Evolutionary conservation across 371 early-diverging fungal genomes (phyloP).

Genomic region (Thermomucor indicae-seudaticae): DNA sequence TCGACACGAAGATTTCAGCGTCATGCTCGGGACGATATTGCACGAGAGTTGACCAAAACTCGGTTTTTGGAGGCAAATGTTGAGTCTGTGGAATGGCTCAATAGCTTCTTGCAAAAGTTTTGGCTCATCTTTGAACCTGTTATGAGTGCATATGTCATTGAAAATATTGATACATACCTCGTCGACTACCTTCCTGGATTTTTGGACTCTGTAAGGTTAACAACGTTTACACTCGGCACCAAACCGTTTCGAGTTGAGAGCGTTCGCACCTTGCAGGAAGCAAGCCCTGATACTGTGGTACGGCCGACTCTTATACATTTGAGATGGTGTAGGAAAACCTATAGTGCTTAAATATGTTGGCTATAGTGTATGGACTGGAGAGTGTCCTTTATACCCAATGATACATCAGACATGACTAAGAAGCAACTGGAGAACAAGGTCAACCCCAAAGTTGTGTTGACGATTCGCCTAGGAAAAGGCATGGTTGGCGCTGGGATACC

Average conservation of each 20-base stretch:
- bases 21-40: constrained; percentile 68
- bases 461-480: constrained; percentile 86
- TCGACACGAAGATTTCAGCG: constrained; percentile 62
- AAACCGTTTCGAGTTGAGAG: constrained; percentile 91
- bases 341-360: background rate
- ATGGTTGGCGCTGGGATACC: constrained; percentile 91
- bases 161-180: constrained; percentile 71
- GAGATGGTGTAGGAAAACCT: background rate
- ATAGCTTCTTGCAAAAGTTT: constrained; percentile 82
- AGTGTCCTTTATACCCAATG: constrained; percentile 81
- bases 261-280: constrained; percentile 72
- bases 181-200: constrained; percentile 83
- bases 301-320: constrained; percentile 1
- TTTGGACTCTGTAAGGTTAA: constrained; percentile 86
- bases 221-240: constrained; percentile 96
- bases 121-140: constrained; percentile 97
- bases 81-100: constrained; percentile 98
- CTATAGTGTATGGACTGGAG: constrained; percentile 88
- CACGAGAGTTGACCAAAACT: constrained; percentile 52
- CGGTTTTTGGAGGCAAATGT: constrained; percentile 45
- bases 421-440: constrained; percentile 62
- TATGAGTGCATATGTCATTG: constrained; percentile 76
- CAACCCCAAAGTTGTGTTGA: constrained; percentile 91
- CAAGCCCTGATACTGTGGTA: constrained; percentile 81
- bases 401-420: constrained; percentile 63